Conservation (phyloP, 768 basidiomycete genomes). For the Kwoniella sp. region DNA sequence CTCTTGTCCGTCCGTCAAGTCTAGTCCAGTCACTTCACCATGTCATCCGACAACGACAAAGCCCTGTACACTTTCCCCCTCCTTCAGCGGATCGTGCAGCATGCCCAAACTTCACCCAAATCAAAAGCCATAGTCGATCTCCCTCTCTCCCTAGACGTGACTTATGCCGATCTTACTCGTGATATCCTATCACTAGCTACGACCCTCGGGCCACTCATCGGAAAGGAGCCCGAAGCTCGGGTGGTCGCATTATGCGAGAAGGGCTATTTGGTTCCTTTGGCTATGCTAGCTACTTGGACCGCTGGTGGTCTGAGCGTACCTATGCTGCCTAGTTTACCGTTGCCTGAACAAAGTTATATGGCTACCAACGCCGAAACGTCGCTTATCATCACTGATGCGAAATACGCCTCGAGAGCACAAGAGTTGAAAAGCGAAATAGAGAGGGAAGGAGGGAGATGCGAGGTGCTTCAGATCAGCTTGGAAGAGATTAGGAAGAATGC, state of each 20-base stretch:
- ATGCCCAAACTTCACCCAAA: constrained; percentile 6
- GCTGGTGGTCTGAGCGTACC: constrained; percentile 47
- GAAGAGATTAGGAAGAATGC: constrained; percentile 8
- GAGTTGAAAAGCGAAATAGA: constrained; percentile 19
- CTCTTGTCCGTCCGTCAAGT: too few species aligned
- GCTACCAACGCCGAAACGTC: constrained; percentile 35
- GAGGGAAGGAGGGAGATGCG: constrained; percentile 10
- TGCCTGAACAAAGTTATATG: constrained; percentile 48
- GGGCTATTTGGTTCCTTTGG: constrained; percentile 29
- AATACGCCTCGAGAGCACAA: constrained; percentile 28
- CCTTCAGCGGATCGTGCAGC: constrained; percentile 12
- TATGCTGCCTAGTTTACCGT: constrained; percentile 40
- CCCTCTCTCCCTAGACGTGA: constrained; percentile 1
- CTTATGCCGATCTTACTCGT: constrained; percentile 16
- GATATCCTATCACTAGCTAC: constrained; percentile 20
- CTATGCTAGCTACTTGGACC: constrained; percentile 30
- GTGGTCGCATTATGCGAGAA: constrained; percentile 30
- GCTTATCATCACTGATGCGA: constrained; percentile 38
- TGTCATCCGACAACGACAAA: neutral
- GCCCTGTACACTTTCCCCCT: constrained; percentile 21
- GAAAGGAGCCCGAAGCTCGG: constrained; percentile 18
- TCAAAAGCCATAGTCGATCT: constrained; percentile 31
- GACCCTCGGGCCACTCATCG: constrained; percentile 7
- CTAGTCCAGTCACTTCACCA: neutral
- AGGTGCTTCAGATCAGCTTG: constrained; percentile 11